phyloP scores from a whole-genome alignment of 257 asterid species.

The Penstemon barbatus region DNA sequence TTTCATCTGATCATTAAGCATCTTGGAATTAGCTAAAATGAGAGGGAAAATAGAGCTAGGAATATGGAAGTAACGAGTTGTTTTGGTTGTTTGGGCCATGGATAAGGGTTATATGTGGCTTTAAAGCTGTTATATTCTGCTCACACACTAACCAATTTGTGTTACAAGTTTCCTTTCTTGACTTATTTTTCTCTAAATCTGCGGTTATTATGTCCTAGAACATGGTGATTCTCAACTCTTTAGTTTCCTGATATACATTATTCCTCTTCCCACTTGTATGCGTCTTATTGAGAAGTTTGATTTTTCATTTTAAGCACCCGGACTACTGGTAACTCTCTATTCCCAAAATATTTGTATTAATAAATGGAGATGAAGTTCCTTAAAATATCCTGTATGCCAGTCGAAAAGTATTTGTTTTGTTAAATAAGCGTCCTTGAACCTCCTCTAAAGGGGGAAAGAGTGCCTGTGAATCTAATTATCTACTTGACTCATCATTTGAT shows the following conservation, averaged over 20 bases:
- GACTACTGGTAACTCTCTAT: not conserved
- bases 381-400: not conserved
- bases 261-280: conserved; percentile 7
- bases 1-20: not conserved
- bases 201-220: no score
- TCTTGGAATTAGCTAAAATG: not conserved
- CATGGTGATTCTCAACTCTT: no score
- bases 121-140: no score
- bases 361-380: not conserved
- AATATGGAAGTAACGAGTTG: no score
- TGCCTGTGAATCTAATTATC: not conserved
- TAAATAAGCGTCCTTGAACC: not conserved
- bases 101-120: no score
- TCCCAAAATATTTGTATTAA: not conserved
- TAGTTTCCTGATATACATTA: not conserved
- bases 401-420: not conserved
- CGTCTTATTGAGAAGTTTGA: not conserved
- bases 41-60: not conserved
- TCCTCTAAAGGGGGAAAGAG: not conserved
- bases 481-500: conserved; percentile 17
- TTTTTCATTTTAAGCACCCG: not conserved
- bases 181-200: no score
- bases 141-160: no score
- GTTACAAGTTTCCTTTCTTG: no score
- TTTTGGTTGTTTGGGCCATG: no score